A percentile compares a stretch with the other conserved stretches of the same genome.
These are phyloP conservation scores for Colletotrichum godetiae DNA, from an alignment of 2,329 filamentous ascomycete species.

Conservation along the genomic window DNA sequence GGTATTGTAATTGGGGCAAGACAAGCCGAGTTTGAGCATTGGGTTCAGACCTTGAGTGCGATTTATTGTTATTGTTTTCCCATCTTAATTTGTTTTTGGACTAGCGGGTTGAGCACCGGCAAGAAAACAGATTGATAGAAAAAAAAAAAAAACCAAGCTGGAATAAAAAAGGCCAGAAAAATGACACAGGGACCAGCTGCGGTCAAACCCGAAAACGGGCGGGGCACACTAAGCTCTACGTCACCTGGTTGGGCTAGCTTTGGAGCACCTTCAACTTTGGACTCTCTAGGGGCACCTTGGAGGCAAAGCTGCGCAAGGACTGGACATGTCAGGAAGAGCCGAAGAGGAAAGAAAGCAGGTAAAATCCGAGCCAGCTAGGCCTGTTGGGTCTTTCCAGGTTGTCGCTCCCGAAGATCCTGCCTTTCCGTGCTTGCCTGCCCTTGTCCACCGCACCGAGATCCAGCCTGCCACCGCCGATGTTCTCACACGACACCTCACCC, in stretches of 20 bases:
- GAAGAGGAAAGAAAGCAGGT: slow-evolving; percentile 1
- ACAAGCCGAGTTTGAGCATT: neutral
- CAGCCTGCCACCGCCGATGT: neutral
- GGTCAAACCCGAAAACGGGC: slow-evolving; percentile 18
- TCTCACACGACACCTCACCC: neutral
- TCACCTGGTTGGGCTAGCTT: slow-evolving; percentile 23
- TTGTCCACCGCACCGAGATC: neutral
- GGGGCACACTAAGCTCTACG: slow-evolving; percentile 26
- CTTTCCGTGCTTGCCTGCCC: neutral
- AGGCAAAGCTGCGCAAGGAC: neutral
- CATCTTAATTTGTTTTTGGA: neutral
- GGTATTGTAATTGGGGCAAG: neutral
- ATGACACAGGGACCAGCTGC: slow-evolving; percentile 5
- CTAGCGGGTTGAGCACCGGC: neutral
- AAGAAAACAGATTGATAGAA: neutral
- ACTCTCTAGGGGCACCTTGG: no score
- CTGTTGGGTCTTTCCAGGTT: neutral
- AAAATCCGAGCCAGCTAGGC: neutral
- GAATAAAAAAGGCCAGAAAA: neutral
- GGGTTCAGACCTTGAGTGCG: neutral
- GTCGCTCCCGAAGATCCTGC: neutral
- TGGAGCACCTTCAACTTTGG: no score
- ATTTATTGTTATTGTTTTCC: neutral
- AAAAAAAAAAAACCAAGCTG: neutral
- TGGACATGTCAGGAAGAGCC: no score